phyloP scores from a whole-genome alignment of 441 rosid genomes.

The Manihot esculenta region DNA sequence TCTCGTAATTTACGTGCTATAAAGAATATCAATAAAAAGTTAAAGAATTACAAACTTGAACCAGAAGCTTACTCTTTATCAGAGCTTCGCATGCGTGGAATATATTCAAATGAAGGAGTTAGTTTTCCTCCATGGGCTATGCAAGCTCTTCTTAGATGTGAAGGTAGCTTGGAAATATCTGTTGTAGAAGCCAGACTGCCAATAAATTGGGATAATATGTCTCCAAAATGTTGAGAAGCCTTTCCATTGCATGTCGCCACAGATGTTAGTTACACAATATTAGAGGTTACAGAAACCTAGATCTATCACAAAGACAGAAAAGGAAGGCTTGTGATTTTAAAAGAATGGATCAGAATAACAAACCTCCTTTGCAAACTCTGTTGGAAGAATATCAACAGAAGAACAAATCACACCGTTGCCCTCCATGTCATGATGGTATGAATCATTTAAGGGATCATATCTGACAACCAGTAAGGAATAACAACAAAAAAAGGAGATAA shows the following conservation, averaged over 20 bases:
- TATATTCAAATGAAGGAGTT: slow-evolving; percentile 72
- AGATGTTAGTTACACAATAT: slow-evolving; percentile 13
- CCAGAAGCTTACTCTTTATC: slow-evolving; percentile 71
- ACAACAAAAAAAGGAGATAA: neutral
- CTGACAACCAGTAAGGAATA: slow-evolving; percentile 37
- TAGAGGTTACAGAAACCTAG: neutral
- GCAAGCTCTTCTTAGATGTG: slow-evolving; percentile 84
- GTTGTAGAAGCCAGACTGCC: slow-evolving; percentile 66
- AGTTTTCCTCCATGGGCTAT: slow-evolving; percentile 71
- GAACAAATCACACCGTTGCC: slow-evolving; percentile 76
- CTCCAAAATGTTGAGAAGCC: slow-evolving; percentile 97
- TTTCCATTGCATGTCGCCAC: slow-evolving; percentile 26
- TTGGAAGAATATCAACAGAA: slow-evolving; percentile 91
- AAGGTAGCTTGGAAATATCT: slow-evolving; percentile 56
- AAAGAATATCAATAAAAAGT: neutral
- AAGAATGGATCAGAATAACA: slow-evolving; percentile 18
- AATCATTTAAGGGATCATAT: slow-evolving; percentile 55
- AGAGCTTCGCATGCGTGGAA: slow-evolving; percentile 83
- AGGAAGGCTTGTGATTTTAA: neutral
- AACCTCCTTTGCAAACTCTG: slow-evolving; percentile 97
- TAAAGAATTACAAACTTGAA: slow-evolving; percentile 11
- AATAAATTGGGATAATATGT: slow-evolving; percentile 70
- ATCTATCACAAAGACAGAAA: slow-evolving; percentile 1
- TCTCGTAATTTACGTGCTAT: neutral
- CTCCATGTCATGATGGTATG: slow-evolving; percentile 78